Evolutionary conservation across 2,329 filamentous ascomycete species (phyloP).

Genomic region (Tympanopsis confertula): DNA sequence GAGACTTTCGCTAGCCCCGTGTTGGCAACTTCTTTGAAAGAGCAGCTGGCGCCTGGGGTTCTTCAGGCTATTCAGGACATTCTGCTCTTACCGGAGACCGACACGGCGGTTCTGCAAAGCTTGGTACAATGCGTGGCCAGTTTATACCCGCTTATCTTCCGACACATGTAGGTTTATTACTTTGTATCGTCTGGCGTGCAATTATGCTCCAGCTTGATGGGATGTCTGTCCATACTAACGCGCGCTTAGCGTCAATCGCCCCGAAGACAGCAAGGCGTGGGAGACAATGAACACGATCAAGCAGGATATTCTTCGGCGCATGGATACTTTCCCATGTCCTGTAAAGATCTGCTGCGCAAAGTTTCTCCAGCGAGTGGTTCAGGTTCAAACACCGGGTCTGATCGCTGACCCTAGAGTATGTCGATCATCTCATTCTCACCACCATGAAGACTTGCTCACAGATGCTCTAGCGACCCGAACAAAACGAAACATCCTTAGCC

Average conservation of each 20-base stretch:
- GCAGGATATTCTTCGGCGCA: conserved; percentile 73
- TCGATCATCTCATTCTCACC: conserved; percentile 8
- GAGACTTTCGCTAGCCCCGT: conserved; percentile 93
- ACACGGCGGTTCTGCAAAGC: conserved; percentile 71
- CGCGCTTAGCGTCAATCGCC: conserved; percentile 64
- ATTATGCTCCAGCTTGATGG: neutral
- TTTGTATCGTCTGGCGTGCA: conserved; percentile 1
- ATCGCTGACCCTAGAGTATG: conserved; percentile 73
- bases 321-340: conserved; percentile 68
- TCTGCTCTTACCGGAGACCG: conserved; percentile 62
- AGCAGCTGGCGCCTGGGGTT: conserved; percentile 64
- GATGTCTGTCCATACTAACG: neutral
- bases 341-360: conserved; percentile 93
- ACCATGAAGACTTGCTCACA: conserved; percentile 16
- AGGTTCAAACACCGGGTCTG: conserved; percentile 78
- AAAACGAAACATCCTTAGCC: conserved; percentile 74
- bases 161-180: conserved; percentile 71
- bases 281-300: conserved; percentile 83
- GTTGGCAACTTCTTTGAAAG: conserved; percentile 67
- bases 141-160: conserved; percentile 82
- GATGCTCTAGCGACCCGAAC: conserved; percentile 53
- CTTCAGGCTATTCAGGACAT: conserved; percentile 65
- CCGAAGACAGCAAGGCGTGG: conserved; percentile 73
- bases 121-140: conserved; percentile 81
- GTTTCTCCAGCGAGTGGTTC: conserved; percentile 84